Evolutionary conservation across 2,329 filamentous ascomycete species (phyloP), one percentile per base, ranked within the genome.

Genomic region (Cladophialophora carrionii): DNA sequence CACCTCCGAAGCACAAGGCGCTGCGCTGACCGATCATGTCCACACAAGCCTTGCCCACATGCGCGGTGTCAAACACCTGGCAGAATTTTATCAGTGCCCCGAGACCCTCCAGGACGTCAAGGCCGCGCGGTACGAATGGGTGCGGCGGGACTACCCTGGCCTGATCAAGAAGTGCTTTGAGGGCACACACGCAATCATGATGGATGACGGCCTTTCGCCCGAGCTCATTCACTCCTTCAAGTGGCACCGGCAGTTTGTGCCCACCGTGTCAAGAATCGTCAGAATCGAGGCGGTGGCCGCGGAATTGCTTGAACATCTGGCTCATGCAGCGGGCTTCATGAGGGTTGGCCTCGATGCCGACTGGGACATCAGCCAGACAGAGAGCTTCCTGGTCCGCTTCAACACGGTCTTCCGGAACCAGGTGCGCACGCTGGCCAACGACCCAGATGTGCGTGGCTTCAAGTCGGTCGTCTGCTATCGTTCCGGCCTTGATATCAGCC

Each of bases 391-490:
- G n/a, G 62, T 71, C 22, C 62, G 68, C n/a, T 84, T 86, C 71
- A 76, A 83, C 12, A 76, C 76, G 2, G 78, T 80, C 3, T 87
- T 88, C 63, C 78, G 80, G 59, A 73, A 76, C 1, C 76, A 80
- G 26, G 87, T 95, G 41, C 73, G 78, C 10, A 76, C 81, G 1
- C 83, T 85, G 2, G 81, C 92, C 29, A 78, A 81, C 0, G 88
- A 95, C 72, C 78, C 84, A 0, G 83, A 88, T 20, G 87, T 96
- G 1, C 90, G 86, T 1, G 91, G 85, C 1, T 96, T 96, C 83
- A 95, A 96, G 76, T 90, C 88, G 0, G 87, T 93, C 56, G 86
- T 96, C 62, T 94, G 91, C 77, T 95, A 95, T 74, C 84, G 91
- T 14, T 90, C 88, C 0, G 91, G 91, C 0, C 80, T 93, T 5